phyloP scores from a whole-genome alignment of 148 eudicot genomes.

The Camellia japonica region DNA sequence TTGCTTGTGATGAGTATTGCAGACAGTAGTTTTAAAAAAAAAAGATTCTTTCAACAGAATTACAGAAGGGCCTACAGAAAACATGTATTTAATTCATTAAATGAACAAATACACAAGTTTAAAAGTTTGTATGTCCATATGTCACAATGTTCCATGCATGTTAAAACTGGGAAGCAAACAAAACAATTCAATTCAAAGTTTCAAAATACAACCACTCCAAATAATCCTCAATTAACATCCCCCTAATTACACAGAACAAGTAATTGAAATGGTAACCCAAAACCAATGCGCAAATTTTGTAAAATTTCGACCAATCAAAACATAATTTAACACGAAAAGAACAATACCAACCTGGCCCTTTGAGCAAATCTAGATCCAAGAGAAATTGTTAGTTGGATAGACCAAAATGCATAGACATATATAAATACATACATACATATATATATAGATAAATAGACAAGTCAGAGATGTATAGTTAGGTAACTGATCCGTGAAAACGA shows the following conservation, averaged over 20 bases:
- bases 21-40: background rate
- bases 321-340: background rate
- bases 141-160: background rate
- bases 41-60: too few species aligned
- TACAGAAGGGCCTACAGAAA: background rate
- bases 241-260: background rate
- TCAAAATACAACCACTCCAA: background rate
- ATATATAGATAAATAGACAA: conserved; percentile 1
- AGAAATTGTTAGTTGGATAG: conserved; percentile 12
- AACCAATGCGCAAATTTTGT: background rate
- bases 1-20: background rate
- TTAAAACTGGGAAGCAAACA: background rate
- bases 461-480: background rate
- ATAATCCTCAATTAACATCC: conserved; percentile 5
- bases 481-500: conserved; percentile 9
- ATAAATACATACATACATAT: background rate
- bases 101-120: background rate
- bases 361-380: conserved; percentile 33
- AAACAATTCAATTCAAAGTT: background rate
- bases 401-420: conserved; percentile 13
- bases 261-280: background rate
- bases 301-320: background rate
- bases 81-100: background rate
- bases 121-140: background rate
- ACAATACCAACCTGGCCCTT: conserved; percentile 21